phyloP scores from a whole-genome alignment of 2,329 filamentous ascomycete genomes.

The Ophiocordyceps sinensis region DNA sequence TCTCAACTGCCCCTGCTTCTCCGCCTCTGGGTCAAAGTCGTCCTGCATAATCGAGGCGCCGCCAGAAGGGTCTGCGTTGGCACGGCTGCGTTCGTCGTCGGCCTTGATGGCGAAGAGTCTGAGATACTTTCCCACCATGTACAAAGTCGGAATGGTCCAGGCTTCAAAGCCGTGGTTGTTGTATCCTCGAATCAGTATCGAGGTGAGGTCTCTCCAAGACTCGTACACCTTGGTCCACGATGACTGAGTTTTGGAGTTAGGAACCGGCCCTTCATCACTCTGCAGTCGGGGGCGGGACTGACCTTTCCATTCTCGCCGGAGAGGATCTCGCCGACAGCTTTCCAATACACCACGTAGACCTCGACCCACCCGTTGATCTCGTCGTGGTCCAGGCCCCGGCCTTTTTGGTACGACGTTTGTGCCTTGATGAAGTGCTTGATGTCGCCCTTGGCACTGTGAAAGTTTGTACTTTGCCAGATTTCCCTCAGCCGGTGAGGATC shows the following conservation, averaged over 20 bases:
- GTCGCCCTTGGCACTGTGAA: slow-evolving; percentile 49
- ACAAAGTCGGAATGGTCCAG: slow-evolving; percentile 88
- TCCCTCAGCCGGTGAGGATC: slow-evolving; percentile 52
- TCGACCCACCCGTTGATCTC: slow-evolving; percentile 77
- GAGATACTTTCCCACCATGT: slow-evolving; percentile 74
- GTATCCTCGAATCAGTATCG: slow-evolving; percentile 67
- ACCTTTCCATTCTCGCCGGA: slow-evolving; percentile 29
- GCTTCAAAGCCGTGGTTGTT: slow-evolving; percentile 61
- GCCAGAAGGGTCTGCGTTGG: slow-evolving; percentile 19
- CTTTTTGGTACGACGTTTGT: slow-evolving; percentile 36
- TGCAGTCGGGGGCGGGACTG: background rate
- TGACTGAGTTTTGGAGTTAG: slow-evolving; percentile 19
- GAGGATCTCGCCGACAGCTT: slow-evolving; percentile 59
- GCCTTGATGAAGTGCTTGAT: slow-evolving; percentile 59
- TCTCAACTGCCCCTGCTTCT: slow-evolving; percentile 74
- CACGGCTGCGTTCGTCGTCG: slow-evolving; percentile 49
- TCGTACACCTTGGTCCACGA: slow-evolving; percentile 77
- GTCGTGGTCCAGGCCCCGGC: slow-evolving; percentile 43
- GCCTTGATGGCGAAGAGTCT: slow-evolving; percentile 82
- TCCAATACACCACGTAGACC: slow-evolving; percentile 75
- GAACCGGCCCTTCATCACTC: background rate
- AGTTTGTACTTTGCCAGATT: slow-evolving; percentile 59
- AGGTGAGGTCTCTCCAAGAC: slow-evolving; percentile 74
- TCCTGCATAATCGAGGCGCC: slow-evolving; percentile 48
- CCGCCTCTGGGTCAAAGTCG: slow-evolving; percentile 62